Conservation (phyloP, 2,329 filamentous ascomycete genomes). For the Diaporthe destruens region DNA sequence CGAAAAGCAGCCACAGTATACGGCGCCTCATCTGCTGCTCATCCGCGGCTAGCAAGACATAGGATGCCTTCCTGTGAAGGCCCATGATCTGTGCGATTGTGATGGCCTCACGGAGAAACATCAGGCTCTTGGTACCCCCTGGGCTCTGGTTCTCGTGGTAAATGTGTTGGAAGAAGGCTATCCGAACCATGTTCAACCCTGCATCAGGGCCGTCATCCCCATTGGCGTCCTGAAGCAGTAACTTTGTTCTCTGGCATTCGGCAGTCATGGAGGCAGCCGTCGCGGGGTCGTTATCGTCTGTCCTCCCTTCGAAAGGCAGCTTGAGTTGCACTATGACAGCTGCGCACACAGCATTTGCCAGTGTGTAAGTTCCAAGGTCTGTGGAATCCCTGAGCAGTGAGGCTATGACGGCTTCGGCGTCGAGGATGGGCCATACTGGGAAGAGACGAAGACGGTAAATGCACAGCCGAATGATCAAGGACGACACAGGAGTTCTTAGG, state of each 20-base stretch:
- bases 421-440: conserved; percentile 65
- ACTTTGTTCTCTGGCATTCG: conserved; percentile 52
- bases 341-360: conserved; percentile 61
- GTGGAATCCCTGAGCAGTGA: conserved; percentile 51
- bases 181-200: conserved; percentile 57
- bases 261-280: conserved; percentile 52
- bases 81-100: conserved; percentile 63
- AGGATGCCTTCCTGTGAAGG: conserved; percentile 59
- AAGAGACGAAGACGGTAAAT: conserved; percentile 64
- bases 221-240: conserved; percentile 41
- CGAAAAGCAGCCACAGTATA: conserved; percentile 62
- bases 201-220: conserved; percentile 47
- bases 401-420: conserved; percentile 57
- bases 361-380: conserved; percentile 52
- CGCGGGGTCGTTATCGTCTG: conserved; percentile 48
- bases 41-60: conserved; percentile 50
- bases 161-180: conserved; percentile 65
- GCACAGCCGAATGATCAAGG: conserved; percentile 53
- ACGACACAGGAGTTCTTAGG: conserved; percentile 41
- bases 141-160: conserved; percentile 63
- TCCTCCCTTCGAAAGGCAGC: conserved; percentile 49
- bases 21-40: conserved; percentile 61
- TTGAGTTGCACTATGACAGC: conserved; percentile 64
- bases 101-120: conserved; percentile 65
- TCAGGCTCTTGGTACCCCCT: conserved; percentile 59